Base-by-base conservation (phyloP, 2,329 filamentous ascomycete genomes). In the Coleophoma cylindrospora region DNA sequence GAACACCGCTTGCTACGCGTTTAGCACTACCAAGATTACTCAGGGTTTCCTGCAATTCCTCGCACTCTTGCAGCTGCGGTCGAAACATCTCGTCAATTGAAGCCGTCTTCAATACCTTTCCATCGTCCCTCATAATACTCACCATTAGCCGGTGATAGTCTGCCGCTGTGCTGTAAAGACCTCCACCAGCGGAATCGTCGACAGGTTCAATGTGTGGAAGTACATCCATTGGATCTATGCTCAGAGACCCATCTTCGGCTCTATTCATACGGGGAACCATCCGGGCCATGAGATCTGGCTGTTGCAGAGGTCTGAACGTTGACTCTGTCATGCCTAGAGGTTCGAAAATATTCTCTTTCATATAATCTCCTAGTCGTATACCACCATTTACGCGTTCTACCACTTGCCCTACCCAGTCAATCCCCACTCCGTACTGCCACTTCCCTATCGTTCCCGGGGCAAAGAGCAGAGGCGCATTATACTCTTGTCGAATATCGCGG, bases 311-410 rank as follows among this genome's bases (percentile, higher is more conserved):
- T 48, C 85, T 70, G 74, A 87, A 80, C 55, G 70, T 74, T 51
- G 81, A 73, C 46, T 76, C 70, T 3, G 71, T 66, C 34, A 79
- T 57, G 0, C 70, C 74, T 0, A 80, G 63, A 0, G 77, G 76
- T 14, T 67, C 51, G 47, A 74, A 72, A 33, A 80, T 65, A 21
- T 76, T 58, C 46, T 69, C 62, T 48, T 75, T 68, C 19, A 80
- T 61, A 52, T 77, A 80, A 4, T 32, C 45, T 36, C 77, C 73
- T 3, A 80, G 36, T n/a, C 45, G 67, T 0, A 57, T 59, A 0
- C 66, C 46, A n/a, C 45, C 38, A 0, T 70, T 73, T 2, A 62
- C 66, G 11, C 76, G 68, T 54, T 79, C 70, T 19, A 43, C 40
- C 11, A 43, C 10, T 22, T 14, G 17, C 10, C 40, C 40, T 43